Conservation (phyloP, 2,329 filamentous ascomycete species). For the Nothophaeocryptopus gaeumannii region DNA sequence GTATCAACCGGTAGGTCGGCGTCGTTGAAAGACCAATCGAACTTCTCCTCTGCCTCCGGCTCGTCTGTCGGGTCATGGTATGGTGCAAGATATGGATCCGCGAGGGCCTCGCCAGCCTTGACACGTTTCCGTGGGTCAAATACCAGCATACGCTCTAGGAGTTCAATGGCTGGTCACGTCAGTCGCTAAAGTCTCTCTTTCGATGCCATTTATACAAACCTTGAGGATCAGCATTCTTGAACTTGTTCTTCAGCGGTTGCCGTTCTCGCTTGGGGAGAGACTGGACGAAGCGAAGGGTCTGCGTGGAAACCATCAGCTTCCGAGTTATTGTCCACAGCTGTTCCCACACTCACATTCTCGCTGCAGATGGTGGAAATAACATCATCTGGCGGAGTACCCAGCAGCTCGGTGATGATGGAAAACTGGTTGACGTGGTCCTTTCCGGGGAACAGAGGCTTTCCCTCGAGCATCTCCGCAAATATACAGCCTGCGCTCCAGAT, state of each 20-base stretch:
- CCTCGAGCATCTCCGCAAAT: conserved; percentile 98
- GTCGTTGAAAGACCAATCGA: conserved; percentile 99
- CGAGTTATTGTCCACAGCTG: not conserved
- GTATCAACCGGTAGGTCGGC: conserved; percentile 95
- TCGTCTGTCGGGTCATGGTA: conserved; percentile 98
- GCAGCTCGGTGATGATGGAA: conserved; percentile 96
- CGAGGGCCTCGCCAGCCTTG: conserved; percentile 78
- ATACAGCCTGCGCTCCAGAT: conserved; percentile 99
- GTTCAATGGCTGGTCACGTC: conserved; percentile 63
- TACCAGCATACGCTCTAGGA: conserved; percentile 94
- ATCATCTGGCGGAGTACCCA: conserved; percentile 95
- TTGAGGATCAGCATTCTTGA: conserved; percentile 83
- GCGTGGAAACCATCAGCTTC: conserved; percentile 23
- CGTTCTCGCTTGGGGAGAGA: conserved; percentile 93
- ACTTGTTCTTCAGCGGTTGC: conserved; percentile 81
- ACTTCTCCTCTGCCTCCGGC: conserved; percentile 92
- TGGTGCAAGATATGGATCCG: conserved; percentile 88
- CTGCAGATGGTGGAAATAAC: conserved; percentile 98
- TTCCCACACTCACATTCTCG: conserved; percentile 70
- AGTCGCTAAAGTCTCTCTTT: conserved; percentile 19
- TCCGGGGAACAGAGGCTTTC: conserved; percentile 95
- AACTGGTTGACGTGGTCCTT: conserved; percentile 99
- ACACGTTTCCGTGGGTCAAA: conserved; percentile 97
- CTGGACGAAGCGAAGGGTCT: conserved; percentile 96
- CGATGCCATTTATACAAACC: conserved; percentile 7